Conservation (phyloP, 2,329 filamentous ascomycete genomes). For the Cladophialophora chaetospira region DNA sequence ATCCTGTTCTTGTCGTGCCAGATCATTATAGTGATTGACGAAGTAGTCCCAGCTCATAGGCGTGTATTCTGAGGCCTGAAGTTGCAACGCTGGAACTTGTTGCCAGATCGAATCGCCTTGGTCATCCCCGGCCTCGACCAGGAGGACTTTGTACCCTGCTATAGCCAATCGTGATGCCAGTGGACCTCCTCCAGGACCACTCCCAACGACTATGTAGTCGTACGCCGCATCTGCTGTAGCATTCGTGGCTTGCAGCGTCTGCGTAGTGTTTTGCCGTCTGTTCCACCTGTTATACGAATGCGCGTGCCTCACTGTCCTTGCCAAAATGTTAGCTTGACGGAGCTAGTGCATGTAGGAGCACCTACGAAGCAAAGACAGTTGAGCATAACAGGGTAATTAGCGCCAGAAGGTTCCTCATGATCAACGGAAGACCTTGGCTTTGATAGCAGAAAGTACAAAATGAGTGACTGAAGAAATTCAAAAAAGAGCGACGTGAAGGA, state of each 20-base stretch:
- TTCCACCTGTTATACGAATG: slow-evolving; percentile 8
- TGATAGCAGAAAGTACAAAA: too few relatives aligned
- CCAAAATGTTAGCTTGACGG: neutral
- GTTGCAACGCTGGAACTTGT: slow-evolving; percentile 37
- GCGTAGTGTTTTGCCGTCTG: slow-evolving; percentile 13
- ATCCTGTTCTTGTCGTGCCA: slow-evolving; percentile 36
- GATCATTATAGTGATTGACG: slow-evolving; percentile 40
- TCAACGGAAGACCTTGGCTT: too few relatives aligned
- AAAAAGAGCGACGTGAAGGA: too few relatives aligned
- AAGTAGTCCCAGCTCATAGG: slow-evolving; percentile 41
- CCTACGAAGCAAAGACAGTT: too few relatives aligned
- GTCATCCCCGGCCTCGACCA: slow-evolving; percentile 45
- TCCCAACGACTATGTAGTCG: slow-evolving; percentile 45
- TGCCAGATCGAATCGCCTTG: slow-evolving; percentile 38
- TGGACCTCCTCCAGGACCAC: slow-evolving; percentile 42
- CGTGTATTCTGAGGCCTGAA: slow-evolving; percentile 37
- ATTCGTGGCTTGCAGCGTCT: neutral
- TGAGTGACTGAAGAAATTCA: too few relatives aligned
- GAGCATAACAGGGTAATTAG: too few relatives aligned
- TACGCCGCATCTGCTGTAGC: slow-evolving; percentile 28
- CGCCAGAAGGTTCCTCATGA: too few relatives aligned
- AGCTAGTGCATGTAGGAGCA: too few relatives aligned
- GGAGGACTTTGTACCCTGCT: slow-evolving; percentile 40
- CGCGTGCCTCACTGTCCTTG: slow-evolving; percentile 5
- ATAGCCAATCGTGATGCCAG: slow-evolving; percentile 41